phyloP scores from a whole-genome alignment of 2,329 filamentous ascomycete genomes.

The Colletotrichum agaves region DNA sequence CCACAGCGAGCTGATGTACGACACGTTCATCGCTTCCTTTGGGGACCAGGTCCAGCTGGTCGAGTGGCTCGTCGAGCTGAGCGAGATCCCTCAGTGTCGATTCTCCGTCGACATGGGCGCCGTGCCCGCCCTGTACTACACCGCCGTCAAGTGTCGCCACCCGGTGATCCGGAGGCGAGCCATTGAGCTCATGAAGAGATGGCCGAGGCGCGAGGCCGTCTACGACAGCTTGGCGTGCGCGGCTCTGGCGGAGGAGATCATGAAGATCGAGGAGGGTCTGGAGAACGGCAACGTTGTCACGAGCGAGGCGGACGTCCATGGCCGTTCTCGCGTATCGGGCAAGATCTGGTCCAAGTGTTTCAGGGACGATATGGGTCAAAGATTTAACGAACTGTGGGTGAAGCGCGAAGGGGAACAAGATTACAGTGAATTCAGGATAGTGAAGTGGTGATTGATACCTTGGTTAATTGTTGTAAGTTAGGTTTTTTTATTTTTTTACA shows the following conservation, averaged over 20 bases:
- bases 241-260: slow-evolving; percentile 5
- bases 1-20: slow-evolving; percentile 7
- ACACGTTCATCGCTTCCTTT: neutral
- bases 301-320: neutral
- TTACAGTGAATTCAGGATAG: neutral
- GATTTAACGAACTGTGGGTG: slow-evolving; percentile 5
- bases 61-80: neutral
- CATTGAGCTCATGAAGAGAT: slow-evolving; percentile 4
- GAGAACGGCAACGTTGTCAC: slow-evolving; percentile 1
- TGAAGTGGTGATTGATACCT: neutral
- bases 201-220: slow-evolving; percentile 9
- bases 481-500: neutral
- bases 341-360: neutral
- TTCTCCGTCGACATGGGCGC: slow-evolving; percentile 16
- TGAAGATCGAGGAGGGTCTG: slow-evolving; percentile 17
- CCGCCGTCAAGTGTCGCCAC: slow-evolving; percentile 18
- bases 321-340: neutral
- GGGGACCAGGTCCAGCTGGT: neutral
- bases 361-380: neutral
- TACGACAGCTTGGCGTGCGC: slow-evolving; percentile 7
- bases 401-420: slow-evolving; percentile 1
- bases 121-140: slow-evolving; percentile 10
- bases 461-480: neutral
- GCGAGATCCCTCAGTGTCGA: neutral
- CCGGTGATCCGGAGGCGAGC: neutral